Evolutionary conservation across 2,329 filamentous ascomycete genomes (phyloP).

Genomic region (Aspergillus japonicus): DNA sequence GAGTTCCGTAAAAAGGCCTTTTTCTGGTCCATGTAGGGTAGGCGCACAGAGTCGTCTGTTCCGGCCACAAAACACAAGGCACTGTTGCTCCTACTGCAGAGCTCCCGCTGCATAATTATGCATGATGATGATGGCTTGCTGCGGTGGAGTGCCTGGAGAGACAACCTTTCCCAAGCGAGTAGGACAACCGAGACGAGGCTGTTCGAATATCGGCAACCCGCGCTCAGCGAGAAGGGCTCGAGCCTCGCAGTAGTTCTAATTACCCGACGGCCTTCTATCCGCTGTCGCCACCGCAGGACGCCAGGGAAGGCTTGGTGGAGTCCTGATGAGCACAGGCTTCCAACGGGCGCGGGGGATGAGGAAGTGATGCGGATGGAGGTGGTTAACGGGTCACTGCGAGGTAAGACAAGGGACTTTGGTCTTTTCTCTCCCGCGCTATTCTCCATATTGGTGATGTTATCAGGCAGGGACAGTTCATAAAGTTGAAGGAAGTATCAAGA

Average conservation of each 20-base stretch:
- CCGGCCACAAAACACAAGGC: not conserved
- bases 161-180: not conserved
- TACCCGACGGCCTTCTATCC: not conserved
- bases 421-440: not conserved
- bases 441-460: not conserved
- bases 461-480: not conserved
- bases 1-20: not conserved
- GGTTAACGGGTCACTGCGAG: not conserved
- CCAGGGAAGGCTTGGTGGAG: constrained; percentile 1
- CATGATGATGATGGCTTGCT: not conserved
- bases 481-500: not conserved
- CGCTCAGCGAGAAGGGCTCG: not conserved
- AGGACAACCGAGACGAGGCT: not conserved
- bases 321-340: not conserved
- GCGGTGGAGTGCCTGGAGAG: not conserved
- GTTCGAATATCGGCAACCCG: not conserved
- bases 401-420: not conserved
- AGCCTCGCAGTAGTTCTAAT: not conserved
- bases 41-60: not conserved
- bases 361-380: not conserved
- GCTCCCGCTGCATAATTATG: not conserved
- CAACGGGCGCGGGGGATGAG: not conserved
- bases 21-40: not conserved
- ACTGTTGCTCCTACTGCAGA: not conserved
- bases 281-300: constrained; percentile 2